phyloP scores from a whole-genome alignment of 768 basidiomycete species.

The Macrocybe gigantea region DNA sequence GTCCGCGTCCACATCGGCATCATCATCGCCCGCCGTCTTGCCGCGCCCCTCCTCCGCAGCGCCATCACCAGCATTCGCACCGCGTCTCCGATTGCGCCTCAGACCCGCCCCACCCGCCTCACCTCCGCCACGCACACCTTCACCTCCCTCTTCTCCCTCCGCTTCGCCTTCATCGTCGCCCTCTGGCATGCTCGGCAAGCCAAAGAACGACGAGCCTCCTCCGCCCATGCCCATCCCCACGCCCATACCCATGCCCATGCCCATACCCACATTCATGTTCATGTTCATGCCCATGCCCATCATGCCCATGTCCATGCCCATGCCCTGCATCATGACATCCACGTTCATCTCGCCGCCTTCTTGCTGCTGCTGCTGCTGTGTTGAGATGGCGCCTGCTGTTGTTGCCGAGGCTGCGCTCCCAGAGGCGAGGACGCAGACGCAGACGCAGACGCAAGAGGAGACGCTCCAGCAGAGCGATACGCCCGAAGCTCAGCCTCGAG shows the following conservation, averaged over 20 bases:
- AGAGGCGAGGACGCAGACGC: too few relatives aligned
- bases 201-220: conserved; percentile 9
- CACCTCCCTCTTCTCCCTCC: background rate
- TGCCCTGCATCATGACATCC: background rate
- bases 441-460: conserved; percentile 8
- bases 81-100: too few relatives aligned
- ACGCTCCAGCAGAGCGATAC: conserved; percentile 26
- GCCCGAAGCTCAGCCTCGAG: conserved; percentile 65
- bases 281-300: conserved; percentile 2
- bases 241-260: conserved; percentile 5
- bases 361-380: background rate
- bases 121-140: conserved; percentile 1
- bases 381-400: background rate
- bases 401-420: background rate
- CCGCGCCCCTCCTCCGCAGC: conserved; percentile 3
- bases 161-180: conserved; percentile 3
- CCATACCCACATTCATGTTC: conserved; percentile 5
- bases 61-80: too few relatives aligned
- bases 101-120: background rate
- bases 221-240: conserved; percentile 1
- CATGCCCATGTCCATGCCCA: background rate
- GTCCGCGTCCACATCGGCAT: conserved; percentile 1
- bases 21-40: conserved; percentile 1
- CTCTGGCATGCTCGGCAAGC: conserved; percentile 27
- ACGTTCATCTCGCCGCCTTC: background rate